Evolutionary conservation across 1,139 yeast species (phyloP).

Genomic region (Lodderomyces theae): DNA sequence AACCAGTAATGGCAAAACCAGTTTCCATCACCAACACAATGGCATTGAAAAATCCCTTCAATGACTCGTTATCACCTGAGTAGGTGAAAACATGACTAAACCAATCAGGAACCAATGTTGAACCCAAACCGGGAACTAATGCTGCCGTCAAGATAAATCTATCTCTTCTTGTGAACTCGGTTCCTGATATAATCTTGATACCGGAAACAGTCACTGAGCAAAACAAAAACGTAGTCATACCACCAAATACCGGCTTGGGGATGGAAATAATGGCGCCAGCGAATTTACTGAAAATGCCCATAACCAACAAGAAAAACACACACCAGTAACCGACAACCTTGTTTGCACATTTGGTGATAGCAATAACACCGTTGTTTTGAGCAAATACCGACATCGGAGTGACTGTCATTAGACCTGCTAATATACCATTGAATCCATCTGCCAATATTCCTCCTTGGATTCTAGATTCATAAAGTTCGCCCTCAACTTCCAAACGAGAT

Average conservation of each 20-base stretch:
- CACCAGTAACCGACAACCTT: constrained; percentile 87
- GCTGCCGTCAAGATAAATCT: constrained; percentile 79
- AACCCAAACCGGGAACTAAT: constrained; percentile 74
- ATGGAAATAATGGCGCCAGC: constrained; percentile 87
- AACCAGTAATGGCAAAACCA: constrained; percentile 81
- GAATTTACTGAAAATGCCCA: constrained; percentile 87
- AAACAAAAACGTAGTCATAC: constrained; percentile 88
- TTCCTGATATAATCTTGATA: constrained; percentile 69
- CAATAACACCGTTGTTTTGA: constrained; percentile 90
- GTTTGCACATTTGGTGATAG: constrained; percentile 86
- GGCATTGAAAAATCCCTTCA: constrained; percentile 75
- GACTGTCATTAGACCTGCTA: constrained; percentile 71
- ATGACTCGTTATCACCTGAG: constrained; percentile 58
- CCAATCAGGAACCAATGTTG: constrained; percentile 76
- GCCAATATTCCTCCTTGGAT: constrained; percentile 91
- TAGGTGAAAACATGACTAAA: constrained; percentile 75
- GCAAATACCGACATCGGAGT: constrained; percentile 90
- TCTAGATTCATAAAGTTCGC: constrained; percentile 74
- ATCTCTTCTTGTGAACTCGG: constrained; percentile 82
- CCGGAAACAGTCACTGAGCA: constrained; percentile 90
- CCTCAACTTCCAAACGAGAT: constrained; percentile 78
- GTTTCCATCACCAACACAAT: constrained; percentile 82
- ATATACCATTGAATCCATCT: constrained; percentile 68
- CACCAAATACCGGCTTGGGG: constrained; percentile 83
- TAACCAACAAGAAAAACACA: constrained; percentile 73